phyloP scores from a whole-genome alignment of 345 rosid species.

The Sonneratia alba region DNA sequence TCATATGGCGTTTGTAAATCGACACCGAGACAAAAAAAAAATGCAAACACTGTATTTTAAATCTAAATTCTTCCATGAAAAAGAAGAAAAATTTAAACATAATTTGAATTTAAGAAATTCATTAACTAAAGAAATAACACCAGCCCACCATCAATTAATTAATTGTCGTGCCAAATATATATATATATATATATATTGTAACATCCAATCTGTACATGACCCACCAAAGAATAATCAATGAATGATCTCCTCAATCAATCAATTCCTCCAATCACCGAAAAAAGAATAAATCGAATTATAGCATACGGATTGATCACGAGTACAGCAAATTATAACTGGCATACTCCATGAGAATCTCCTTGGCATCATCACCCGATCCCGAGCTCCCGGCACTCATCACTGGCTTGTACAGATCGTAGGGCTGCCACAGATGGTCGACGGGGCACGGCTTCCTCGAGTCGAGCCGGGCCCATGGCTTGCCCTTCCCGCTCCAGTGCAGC shows the following conservation, averaged over 20 bases:
- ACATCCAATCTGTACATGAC: background rate
- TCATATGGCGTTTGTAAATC: too few relatives aligned
- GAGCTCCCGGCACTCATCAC: slow-evolving; percentile 14
- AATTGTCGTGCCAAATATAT: background rate
- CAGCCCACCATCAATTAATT: background rate
- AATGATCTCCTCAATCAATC: background rate
- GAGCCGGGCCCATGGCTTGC: slow-evolving; percentile 81
- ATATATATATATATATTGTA: background rate
- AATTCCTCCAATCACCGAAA: background rate
- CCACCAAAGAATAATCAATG: background rate
- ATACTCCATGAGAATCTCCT: slow-evolving; percentile 6
- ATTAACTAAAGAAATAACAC: background rate
- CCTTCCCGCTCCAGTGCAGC: slow-evolving; percentile 96
- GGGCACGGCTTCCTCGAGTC: slow-evolving; percentile 61
- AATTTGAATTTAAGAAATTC: background rate
- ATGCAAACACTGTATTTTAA: too few relatives aligned
- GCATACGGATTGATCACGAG: background rate
- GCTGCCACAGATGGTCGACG: slow-evolving; percentile 65
- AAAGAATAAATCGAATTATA: background rate
- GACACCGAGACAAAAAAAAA: too few relatives aligned
- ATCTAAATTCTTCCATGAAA: background rate
- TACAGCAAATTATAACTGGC: slow-evolving; percentile 16
- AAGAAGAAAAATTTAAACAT: background rate
- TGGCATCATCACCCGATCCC: background rate
- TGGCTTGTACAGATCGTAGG: slow-evolving; percentile 50